Base-by-base conservation (phyloP, 2,329 filamentous ascomycete genomes). In the Raffaelea ambrosiae region DNA sequence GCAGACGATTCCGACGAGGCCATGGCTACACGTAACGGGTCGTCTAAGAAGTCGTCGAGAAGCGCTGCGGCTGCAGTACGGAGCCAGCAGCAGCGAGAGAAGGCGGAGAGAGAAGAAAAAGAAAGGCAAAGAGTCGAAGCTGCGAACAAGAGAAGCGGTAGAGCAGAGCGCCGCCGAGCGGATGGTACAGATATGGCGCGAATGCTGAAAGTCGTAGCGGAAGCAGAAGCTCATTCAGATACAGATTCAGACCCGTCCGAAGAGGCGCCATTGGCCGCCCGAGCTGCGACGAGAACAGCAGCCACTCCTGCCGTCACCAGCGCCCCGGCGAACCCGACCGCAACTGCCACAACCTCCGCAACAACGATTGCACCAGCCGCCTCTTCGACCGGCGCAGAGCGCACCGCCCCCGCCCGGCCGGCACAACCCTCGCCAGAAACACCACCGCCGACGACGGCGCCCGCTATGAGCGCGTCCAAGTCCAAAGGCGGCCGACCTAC, bases 61-160 rank as follows among this genome's bases (percentile, higher is more conserved):
- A 76, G 70, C 22, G 66, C 70, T 22, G 66, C 70, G 43, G 70
- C 70, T 5, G 46, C 56, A 3, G 43, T 48, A 2, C 52, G 52
- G 4, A 48, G 46, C 3, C 53, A 54, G 33, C 53, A 69, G 48
- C 77, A 82, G 51, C 75, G 76, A 39, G 79, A 84, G 53, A 80
- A 75, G 53, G 74, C 79, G 39, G 78, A 85, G 52, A 78, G 79
- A 51, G 84, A 88, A 57, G 88, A 95, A 54, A 79, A 80, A 46
- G 88, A 95, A 57, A 73, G 78, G 42, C 81, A 84, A 55, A 77
- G 83, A 48, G 75, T 78, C 26, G 90, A 95, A 60, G 82, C 84
- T 31, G 81, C 83, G 21, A 87, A 76, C 56, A 86, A 90, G 63
- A 78, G 89, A 51, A 93, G 91, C 71, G 86, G 84, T 44, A 79